Evolutionary conservation across 495 filamentous ascomycete genomes (phyloP).

Genomic region (Aspergillus coremiiformis): DNA sequence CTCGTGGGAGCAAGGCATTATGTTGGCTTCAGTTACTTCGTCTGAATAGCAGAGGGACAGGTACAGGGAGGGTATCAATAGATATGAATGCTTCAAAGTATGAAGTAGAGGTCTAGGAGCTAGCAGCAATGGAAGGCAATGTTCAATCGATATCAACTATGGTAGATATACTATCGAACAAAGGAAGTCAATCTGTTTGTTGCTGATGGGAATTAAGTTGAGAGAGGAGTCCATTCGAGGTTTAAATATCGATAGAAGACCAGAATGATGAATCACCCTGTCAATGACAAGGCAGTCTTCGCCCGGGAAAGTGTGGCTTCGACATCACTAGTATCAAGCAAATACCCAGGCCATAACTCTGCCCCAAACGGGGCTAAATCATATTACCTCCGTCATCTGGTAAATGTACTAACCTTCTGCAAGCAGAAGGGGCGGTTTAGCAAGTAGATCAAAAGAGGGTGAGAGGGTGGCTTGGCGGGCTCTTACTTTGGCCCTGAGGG

Average conservation of each 20-base stretch:
- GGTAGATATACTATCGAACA: neutral
- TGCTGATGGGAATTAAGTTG: neutral
- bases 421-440: constrained; percentile 2
- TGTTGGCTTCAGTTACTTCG: neutral
- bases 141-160: neutral
- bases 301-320: neutral
- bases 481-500: constrained; percentile 1
- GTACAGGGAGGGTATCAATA: neutral
- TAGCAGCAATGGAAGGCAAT: neutral
- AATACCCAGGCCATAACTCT: neutral
- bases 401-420: neutral
- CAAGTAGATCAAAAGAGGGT: constrained; percentile 5
- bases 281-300: constrained; percentile 2
- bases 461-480: constrained; percentile 5
- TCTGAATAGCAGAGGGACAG: neutral
- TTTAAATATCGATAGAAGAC: neutral
- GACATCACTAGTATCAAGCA: neutral
- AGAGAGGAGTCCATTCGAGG: neutral
- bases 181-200: neutral
- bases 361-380: constrained; percentile 12
- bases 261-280: neutral
- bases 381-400: constrained; percentile 7
- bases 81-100: neutral
- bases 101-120: neutral
- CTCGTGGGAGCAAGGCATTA: neutral